phyloP scores from a whole-genome alignment of 140 eudicot genomes.

The Bidens hawaiensis region DNA sequence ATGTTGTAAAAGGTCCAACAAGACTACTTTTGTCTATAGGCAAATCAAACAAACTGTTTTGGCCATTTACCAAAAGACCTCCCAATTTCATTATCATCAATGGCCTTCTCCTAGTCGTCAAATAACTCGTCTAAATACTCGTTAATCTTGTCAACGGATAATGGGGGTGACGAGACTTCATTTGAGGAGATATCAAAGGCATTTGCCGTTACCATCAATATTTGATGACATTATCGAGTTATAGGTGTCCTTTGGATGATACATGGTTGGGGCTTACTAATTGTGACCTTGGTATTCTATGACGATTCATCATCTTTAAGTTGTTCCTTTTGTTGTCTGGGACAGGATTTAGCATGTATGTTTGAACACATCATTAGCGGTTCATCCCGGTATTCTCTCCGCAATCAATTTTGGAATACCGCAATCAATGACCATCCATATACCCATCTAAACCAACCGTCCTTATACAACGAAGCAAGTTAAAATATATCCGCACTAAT shows the following conservation, averaged over 20 bases:
- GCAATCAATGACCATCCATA: too few relatives aligned
- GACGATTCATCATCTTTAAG: not conserved
- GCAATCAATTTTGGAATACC: too few relatives aligned
- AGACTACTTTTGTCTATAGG: not conserved
- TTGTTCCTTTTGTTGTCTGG: not conserved
- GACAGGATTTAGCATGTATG: constrained; percentile 13
- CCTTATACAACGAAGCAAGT: not conserved
- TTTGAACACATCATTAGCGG: too few relatives aligned
- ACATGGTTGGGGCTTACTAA: constrained; percentile 22
- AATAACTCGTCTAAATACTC: constrained; percentile 8
- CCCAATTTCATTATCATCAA: not conserved
- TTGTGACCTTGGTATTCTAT: not conserved
- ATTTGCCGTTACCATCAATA: not conserved
- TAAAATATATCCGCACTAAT: too few relatives aligned
- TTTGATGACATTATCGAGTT: not conserved
- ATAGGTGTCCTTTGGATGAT: not conserved
- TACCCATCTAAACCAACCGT: not conserved
- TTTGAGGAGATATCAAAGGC: not conserved
- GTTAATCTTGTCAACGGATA: not conserved
- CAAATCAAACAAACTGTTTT: constrained; percentile 5
- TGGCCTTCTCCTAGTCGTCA: not conserved
- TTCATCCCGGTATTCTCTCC: too few relatives aligned
- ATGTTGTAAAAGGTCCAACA: not conserved
- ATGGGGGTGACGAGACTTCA: constrained; percentile 7
- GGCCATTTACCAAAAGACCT: constrained; percentile 5